Base-by-base conservation (phyloP, 306 rosid species). In the Prunus davidiana region DNA sequence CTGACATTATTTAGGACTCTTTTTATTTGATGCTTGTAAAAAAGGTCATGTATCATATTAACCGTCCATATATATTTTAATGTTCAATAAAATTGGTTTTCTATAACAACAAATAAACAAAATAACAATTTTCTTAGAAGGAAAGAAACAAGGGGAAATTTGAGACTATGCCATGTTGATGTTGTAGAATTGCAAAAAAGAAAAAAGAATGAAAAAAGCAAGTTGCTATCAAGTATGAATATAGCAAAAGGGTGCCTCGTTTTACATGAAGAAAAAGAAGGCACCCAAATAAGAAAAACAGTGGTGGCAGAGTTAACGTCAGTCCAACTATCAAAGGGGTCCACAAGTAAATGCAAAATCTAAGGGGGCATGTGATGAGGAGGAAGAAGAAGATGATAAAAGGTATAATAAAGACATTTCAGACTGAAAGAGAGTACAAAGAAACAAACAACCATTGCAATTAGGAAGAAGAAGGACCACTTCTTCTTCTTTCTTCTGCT, bases 311-410 rank as follows among this genome's bases (percentile, higher is more conserved):
- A 8, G 84, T 84, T 85, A 88, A 87, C 86, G 78, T 86, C 88
- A 84, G 24, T 67, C 89, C 87, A 88, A 88, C 91, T 58, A 81
- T 64, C 56, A 1, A 66, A 45, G 80, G 60, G 82, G 86, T 79
- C 93, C 87, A 81, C 87, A 80, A 87, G 83, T 89, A 84, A 86
- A 89, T 86, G 91, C 89, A 91, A 84, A 88, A 82, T 75, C 78
- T 75, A 78, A 82, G 78, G 82, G 83, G 71, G 84, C 89, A 87
- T 91, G 91, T 87, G 90, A 87, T 54, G 61, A 65, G 80, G 75
- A 74, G 43, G 89, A 86, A 47, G 55, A 62, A 82, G 72, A 75
- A 75, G 85, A 76, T 76, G 88, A 79, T 80, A 76, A 81, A 80
- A 80, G 73, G 79, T 66, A 34, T 60, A 74, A 83, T 77, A 78